Evolutionary conservation across 2,329 filamentous ascomycete genomes (phyloP).

Genomic region (Colletotrichum filicis): DNA sequence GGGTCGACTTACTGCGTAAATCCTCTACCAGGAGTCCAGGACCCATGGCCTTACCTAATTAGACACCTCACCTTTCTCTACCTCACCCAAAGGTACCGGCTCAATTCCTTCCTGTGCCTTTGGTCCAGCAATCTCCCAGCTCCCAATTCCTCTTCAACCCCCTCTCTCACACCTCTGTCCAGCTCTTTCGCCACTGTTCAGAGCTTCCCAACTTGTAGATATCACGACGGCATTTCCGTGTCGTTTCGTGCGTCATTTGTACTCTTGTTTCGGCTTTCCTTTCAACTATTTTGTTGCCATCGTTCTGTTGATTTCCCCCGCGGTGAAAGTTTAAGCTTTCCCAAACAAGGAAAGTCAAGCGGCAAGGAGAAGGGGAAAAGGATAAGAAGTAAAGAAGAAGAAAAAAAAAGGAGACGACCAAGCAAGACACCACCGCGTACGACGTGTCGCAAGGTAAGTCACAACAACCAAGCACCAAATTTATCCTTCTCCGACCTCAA

Average conservation of each 20-base stretch:
- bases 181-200: slow-evolving; percentile 21
- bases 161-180: slow-evolving; percentile 3
- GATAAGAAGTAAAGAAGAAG: not conserved
- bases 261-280: not conserved
- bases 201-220: slow-evolving; percentile 23
- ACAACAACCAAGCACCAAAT: not conserved
- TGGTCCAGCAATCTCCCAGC: not conserved
- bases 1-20: not conserved
- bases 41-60: slow-evolving; percentile 27
- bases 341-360: slow-evolving; percentile 14
- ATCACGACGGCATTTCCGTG: slow-evolving; percentile 8
- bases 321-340: slow-evolving; percentile 3
- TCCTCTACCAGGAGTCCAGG: not conserved
- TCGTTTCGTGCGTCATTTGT: slow-evolving; percentile 17
- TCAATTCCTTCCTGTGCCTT: not conserved
- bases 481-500: slow-evolving; percentile 4
- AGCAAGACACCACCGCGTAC: not conserved
- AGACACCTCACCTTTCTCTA: slow-evolving; percentile 25
- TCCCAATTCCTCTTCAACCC: not conserved
- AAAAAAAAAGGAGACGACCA: slow-evolving; percentile 6
- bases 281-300: not conserved
- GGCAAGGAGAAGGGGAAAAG: not conserved
- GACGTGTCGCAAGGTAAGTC: slow-evolving; percentile 31
- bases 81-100: not conserved
- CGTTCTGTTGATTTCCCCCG: not conserved